These are phyloP conservation scores for Aspergillus steynii DNA, from an alignment of 495 filamentous ascomycete genomes.

Conservation along the genomic window DNA sequence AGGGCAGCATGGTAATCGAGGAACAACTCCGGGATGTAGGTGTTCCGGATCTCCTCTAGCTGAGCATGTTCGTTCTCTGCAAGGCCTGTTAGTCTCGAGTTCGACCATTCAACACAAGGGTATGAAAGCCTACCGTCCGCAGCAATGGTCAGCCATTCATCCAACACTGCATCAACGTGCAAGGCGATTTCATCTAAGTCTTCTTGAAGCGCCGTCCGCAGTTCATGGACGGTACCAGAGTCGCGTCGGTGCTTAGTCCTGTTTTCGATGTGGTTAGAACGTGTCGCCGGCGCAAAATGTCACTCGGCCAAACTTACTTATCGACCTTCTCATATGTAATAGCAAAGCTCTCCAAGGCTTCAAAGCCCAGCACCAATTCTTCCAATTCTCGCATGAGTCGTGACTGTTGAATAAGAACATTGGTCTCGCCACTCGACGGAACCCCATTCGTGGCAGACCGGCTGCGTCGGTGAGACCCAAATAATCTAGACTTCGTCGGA, in stretches of 20 bases:
- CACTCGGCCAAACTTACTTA: conserved; percentile 33
- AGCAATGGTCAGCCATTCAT: conserved; percentile 39
- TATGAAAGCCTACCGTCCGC: conserved; percentile 35
- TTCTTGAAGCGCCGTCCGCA: conserved; percentile 33
- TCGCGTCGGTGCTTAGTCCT: conserved; percentile 37
- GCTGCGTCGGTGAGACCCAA: conserved; percentile 24
- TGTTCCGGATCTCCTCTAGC: conserved; percentile 58
- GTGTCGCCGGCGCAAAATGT: not conserved
- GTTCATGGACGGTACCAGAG: conserved; percentile 35
- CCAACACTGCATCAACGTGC: conserved; percentile 38
- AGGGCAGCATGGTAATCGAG: conserved; percentile 77
- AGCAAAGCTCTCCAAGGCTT: conserved; percentile 63
- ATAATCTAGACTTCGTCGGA: conserved; percentile 33
- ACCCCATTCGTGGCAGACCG: conserved; percentile 18
- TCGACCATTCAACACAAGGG: not conserved
- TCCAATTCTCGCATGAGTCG: conserved; percentile 74
- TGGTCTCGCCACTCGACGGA: conserved; percentile 16
- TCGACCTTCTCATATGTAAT: conserved; percentile 45
- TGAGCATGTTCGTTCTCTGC: conserved; percentile 44
- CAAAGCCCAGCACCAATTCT: conserved; percentile 63
- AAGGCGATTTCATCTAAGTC: conserved; percentile 34
- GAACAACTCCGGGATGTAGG: conserved; percentile 79
- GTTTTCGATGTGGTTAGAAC: conserved; percentile 17
- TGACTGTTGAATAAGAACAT: conserved; percentile 51
- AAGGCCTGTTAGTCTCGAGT: conserved; percentile 11